Evolutionary conservation across 345 rosid genomes (phyloP), one percentile per base, ranked within the genome.

Genomic region (Citrus sp.): DNA sequence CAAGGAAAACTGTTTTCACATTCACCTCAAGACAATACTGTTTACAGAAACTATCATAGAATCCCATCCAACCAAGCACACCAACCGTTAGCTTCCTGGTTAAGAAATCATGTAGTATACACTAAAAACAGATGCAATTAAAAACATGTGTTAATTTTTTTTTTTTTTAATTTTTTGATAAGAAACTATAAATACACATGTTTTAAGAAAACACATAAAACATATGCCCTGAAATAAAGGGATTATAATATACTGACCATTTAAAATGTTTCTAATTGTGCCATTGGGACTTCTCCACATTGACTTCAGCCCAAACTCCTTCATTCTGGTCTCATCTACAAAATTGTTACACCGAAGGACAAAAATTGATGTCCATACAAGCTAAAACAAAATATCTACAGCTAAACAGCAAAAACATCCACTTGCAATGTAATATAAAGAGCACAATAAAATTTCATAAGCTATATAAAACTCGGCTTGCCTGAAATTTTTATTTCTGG

Each of bases 251-350:
- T 32, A 84, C 96, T 56, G 73, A 96, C 99, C 99, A 72, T 96
- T 85, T 86, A 96, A 83, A 77, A 96, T 96, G 91, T 96, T 96
- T 79, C 98, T 90, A 81, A 96, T 96, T 24, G 99, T 94, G 83
- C 99, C 99, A 85, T 96, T 96, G 54, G 99, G 99, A 85, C 97
- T 96, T 87, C 94, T 91, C 97, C 97, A 92, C 98, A 94, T 92
- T 66, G 93, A 84, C 79, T 90, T 91, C 84, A 96, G 82, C 81
- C 90, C 92, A 85, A 94, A 96, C 84, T 96, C 99, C 81, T 94
- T 93, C 77, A 96, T 95, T 90, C 99, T 89, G 38, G 91, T 83
- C 87, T 96, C 98, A 87, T 96, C 99, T 96, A 89, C 88, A 90
- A 55, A 67, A 63, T 51, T 51, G 83, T n/a, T 38, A 40, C 25